Percentiles rank a stretch among this genome's conserved stretches.
Evolutionary conservation across 306 rosid species (phyloP).

Genomic region (Erythrophleum fordii): DNA sequence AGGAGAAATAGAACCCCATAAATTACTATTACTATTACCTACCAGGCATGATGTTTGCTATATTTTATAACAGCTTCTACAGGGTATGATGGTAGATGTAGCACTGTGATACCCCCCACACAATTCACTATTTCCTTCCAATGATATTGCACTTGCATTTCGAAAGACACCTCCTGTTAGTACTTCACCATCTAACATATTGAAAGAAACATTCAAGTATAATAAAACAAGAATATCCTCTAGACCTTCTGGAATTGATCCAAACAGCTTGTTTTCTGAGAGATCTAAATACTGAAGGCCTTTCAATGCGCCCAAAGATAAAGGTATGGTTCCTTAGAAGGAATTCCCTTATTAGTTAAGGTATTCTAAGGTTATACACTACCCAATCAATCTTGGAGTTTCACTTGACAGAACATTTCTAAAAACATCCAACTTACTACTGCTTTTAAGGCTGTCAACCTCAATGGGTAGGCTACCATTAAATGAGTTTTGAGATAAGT

Average conservation of each 20-base stretch:
- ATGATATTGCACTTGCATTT: slow-evolving; percentile 23
- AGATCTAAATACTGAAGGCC: slow-evolving; percentile 39
- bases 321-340: slow-evolving; percentile 44
- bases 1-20: slow-evolving; percentile 23
- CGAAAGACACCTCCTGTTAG: slow-evolving; percentile 44
- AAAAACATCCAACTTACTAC: slow-evolving; percentile 17
- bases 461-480: slow-evolving; percentile 32
- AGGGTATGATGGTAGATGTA: slow-evolving; percentile 36
- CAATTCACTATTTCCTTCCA: slow-evolving; percentile 33
- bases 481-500: slow-evolving; percentile 44
- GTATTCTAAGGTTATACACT: slow-evolving; percentile 34
- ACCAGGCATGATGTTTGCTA: slow-evolving; percentile 17
- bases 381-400: slow-evolving; percentile 44
- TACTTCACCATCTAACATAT: slow-evolving; percentile 52
- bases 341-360: slow-evolving; percentile 39
- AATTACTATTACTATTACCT: slow-evolving; percentile 6
- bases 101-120: slow-evolving; percentile 42
- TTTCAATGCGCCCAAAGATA: slow-evolving; percentile 31
- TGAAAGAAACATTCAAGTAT: slow-evolving; percentile 51
- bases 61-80: slow-evolving; percentile 10
- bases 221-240: slow-evolving; percentile 3
- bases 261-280: slow-evolving; percentile 40
- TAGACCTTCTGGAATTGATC: slow-evolving; percentile 43
- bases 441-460: slow-evolving; percentile 23
- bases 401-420: slow-evolving; percentile 36